Base-by-base conservation (phyloP, 768 basidiomycete genomes). In the Porpolomopsis calyptriformis region DNA sequence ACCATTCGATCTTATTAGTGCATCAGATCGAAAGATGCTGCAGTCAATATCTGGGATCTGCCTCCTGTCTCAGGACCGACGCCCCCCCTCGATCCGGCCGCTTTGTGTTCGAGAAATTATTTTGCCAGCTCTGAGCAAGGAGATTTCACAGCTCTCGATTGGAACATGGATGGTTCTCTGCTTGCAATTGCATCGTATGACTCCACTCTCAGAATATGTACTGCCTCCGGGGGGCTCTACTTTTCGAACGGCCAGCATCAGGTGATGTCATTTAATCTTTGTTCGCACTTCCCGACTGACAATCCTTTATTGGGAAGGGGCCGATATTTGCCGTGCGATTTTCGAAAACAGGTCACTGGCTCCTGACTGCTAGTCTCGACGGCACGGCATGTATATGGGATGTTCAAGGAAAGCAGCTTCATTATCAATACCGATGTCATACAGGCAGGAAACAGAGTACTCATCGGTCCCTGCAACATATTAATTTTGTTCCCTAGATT, bases 181-280 rank as follows among this genome's bases (percentile, higher is more conserved):
- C 67, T 91, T 26, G 85, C 85, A 4, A 73, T 87, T 47, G 87
- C 84, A 9, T 87, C 82, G 16, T 85, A 82, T 50, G 87, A 90
- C 52, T 72, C 77, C 8, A 62, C 77, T 14, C 71, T 91, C 34
- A 77, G 88, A 26, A 68, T 91, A 35, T 82, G 70, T 55, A 78
- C 72, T n/a, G 60, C 66, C 12, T 59, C 64, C 18, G 87, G 85
- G n/a, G 65, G 73, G 20, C 47, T 75, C 18, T 81, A 85, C 61
- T 76, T 85, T 53, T 68, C 71, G 22, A 71, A 80, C 56, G 59
- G 67, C 24, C 74, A 77, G 49, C 85, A 88, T 54, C 67, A 78
- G 73, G 85, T 85, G 65, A 61, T 66, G 56, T 55, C 55, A 14
- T 40, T 39, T 25, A 24, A 26, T 29, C 27, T 46, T 33, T 37